Base-by-base conservation (phyloP, 768 basidiomycete species). In the Royoungia palumana region DNA sequence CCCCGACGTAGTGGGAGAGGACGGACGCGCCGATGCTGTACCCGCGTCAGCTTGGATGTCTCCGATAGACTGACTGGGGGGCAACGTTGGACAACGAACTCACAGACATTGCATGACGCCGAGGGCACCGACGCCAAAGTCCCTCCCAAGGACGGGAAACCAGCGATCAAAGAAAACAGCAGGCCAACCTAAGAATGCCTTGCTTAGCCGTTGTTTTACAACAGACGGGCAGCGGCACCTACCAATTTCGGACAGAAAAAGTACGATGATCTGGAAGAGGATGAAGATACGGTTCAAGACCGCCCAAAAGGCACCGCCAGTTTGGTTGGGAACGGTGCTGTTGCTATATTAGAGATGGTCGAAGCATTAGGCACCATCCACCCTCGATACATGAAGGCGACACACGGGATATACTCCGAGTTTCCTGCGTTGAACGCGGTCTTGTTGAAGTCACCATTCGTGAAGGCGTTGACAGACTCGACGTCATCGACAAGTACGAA, bases 251-350 rank as follows among this genome's bases (percentile, higher is more conserved):
- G 67, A 67, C 24, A 67, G 66, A 52, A 92, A 70, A 45, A 95
- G 81, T 44, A 89, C 75, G 59, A 94, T 63, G 43, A 82, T 77
- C 66, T 93, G 85, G 70, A 87, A 83, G 48, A 90, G 75, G 68
- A 94, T 88, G 62, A 95, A 77, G n/a, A 95, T 70, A 37, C 87
- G 82, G 58, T 89, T 85, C 49, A 94, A 76, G 38, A 94, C 81
- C 3, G 90, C 86, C 89, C 92, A 96, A 70, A 96, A 95, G 20
- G 84, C 81, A 22, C 94, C 94, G 7, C 90, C 94, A 39, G 91
- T 75, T 66, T 95, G 93, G 69, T 93, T 91, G 3, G 93, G 93
- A n/a, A 96, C 89, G 0, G 91, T 90, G 67, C 85, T 88, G 45
- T 85, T 80, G 59, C 76, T 81, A 27, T 19, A 47, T 27, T 36